Base-by-base conservation (phyloP, 768 basidiomycete species). In the Lactifluus pinguis region DNA sequence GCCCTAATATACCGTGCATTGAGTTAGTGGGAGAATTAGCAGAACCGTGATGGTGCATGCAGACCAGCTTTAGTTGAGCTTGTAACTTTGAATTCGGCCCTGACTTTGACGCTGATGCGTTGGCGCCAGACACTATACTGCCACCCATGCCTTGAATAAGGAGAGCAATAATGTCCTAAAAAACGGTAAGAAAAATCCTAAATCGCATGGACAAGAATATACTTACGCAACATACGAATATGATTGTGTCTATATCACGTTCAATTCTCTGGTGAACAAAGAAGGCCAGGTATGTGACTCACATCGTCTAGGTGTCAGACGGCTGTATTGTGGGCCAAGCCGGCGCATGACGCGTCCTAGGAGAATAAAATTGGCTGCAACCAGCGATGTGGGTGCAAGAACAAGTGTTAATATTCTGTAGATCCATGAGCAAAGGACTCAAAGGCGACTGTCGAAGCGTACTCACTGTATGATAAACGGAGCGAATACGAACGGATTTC, bases 401-500 rank as follows among this genome's bases (percentile, higher is more conserved):
- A 64, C 38, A 4, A 64, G 55, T 8, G 34, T 38, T 25, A 57
- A 34, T 13, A 45, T 53, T 32, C 65, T 64, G 52, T 9, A 19
- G 4, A n/a, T 30, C 19, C 4, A 6, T 55, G 15, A 61, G 34
- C 17, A 41, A 56, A 14, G n/a, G 36, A 61, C 34, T 15, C 39
- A 29, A 15, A 45, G 30, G 25, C 19, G 14, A n/a, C 14, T 1
- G 32, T 47, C 11, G 41, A 29, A 42, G 11, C 45, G 30, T 30
- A 57, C 65, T 19, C 38, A 66, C 65, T 64, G 62, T 49, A 66
- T 45, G 34, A 66, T 41, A 39, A 30, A 66, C 13, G 65, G 15
- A 58, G 29, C 8, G 11, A 25, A 25, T 25, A 25, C 1, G 25
- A 25, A 52, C 8, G 62, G 62, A 13, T 55, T 60, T 42, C 25